Conservation (phyloP, 345 rosid species). For the Eucalyptus camaldulensis region DNA sequence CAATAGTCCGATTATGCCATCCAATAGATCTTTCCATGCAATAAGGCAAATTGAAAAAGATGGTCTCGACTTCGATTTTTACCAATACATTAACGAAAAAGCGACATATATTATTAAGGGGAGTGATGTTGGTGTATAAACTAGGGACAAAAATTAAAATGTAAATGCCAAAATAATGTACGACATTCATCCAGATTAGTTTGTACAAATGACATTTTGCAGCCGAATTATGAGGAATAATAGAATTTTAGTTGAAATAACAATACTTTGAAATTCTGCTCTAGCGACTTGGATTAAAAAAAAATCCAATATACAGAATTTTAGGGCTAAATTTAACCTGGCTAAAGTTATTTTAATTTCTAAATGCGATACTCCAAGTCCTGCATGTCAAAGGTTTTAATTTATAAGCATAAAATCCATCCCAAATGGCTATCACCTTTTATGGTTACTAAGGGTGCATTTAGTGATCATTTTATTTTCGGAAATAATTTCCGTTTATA, state of each 20-base stretch:
- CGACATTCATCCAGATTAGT: background rate
- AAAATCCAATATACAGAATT: background rate
- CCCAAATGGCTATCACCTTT: background rate
- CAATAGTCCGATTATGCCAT: background rate
- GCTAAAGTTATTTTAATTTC: background rate
- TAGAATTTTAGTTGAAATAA: background rate
- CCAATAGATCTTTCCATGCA: background rate
- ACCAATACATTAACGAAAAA: background rate
- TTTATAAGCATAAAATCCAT: background rate
- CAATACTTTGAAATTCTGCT: background rate
- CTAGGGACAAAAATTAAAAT: background rate
- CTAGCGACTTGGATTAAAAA: background rate
- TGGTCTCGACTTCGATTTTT: background rate
- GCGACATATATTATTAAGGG: background rate
- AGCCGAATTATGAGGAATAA: background rate
- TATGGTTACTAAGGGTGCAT: background rate
- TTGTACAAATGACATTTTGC: background rate
- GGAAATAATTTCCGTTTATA: no score
- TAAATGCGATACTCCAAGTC: background rate
- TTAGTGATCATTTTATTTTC: no score
- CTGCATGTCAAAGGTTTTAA: background rate
- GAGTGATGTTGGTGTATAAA: background rate
- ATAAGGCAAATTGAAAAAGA: background rate
- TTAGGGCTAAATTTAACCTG: background rate
- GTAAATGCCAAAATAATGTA: background rate